Base-by-base conservation (phyloP, 495 filamentous ascomycete genomes). In the Hypoxylon fragiforme region DNA sequence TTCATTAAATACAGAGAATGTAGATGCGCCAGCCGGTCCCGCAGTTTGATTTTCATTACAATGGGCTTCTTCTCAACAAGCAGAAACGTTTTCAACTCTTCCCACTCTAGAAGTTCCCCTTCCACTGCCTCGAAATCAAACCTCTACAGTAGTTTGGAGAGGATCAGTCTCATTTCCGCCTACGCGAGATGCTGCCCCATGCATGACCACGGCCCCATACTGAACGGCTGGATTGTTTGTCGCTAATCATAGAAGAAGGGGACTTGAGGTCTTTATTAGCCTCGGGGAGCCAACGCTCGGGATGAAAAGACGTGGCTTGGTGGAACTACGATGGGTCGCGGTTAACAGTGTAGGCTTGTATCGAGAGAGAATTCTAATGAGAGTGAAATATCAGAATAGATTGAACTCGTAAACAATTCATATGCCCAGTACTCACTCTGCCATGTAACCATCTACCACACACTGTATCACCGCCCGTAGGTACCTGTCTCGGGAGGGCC, bases 141-240 rank as follows among this genome's bases (percentile, higher is more conserved):
- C 26, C 65, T 71, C 70, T 71, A 84, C 1, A 85, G 39, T 11
- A 84, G 36, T 22, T 75, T 78, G 3, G 80, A 72, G 4, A 79
- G 50, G 15, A 79, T 74, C 1, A 84, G 49, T 1, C 77, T 68
- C 69, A 81, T 76, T 57, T 84, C 81, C 0, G 69, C 73, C 54
- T 74, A 78, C 0, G 78, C 81, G 19, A 85, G 70, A 50, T 71
- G 64, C 15, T 68, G 57, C 6, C 73, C 75, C 18, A 76, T 38
- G 20, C 75, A 78, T n/a, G 61, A 62, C 6, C 70, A 51, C 0
- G 70, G 64, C 0, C 73, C 75, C 6, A 67, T 11, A 9, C 57
- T 61, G 44, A 78, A 78, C 1, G 72, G 61, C 16, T 75, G 73
- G 1, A 64, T 52, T 0, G 55, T 69, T 3, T 70, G 50, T 28